Evolutionary conservation across 1,284 basidiomycete species (phyloP), one percentile per base, ranked within the genome.

Genomic region (Prillingera fragicola): DNA sequence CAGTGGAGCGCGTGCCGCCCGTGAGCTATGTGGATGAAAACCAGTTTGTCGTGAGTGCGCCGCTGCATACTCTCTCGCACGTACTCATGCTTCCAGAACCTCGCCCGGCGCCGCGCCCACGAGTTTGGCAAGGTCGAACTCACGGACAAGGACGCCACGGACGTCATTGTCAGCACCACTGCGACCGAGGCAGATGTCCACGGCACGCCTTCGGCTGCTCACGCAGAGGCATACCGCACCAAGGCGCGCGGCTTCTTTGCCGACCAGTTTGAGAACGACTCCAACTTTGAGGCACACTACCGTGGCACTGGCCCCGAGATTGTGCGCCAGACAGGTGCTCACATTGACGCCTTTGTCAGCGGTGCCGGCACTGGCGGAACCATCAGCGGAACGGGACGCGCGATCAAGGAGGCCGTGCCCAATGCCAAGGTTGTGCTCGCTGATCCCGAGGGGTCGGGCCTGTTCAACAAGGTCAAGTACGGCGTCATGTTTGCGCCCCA

Each of bases 281-380:
- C 85, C 61, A 97, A 98, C 63, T 90, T 83, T 64, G 77, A 83
- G 50, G 91, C 94, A 0, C 95, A 98, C 66, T 89, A 81, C 59
- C 72, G 81, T 27, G 86, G 87, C 1, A 98, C 94, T 0, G 95
- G 89, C 0, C 91, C 91, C 0, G 95, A 99, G 72, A 90, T 98
- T 29, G 90, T 91, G 83, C 77, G 83, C 38, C 95, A 98, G 64
- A 91, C 88, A 0, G 84, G 82, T 54, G 91, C 91, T 1, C 72
- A 74, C 18, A 57, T 96, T 1, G 79, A 87, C 59, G 90, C 85
- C 3, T 97, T 97, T 62, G 84, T 99, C 22, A 82, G 85, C n/a
- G 95, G 95, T 1, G 91, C 92, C 48, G 90, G 89, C 13, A 98
- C 94, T 0, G 95, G 95, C 5, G 95, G 95, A 3, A 97, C 94